Evolutionary conservation across 176 grass and related monocot genomes (phyloP).

Genomic region (Aegilops tauschii): DNA sequence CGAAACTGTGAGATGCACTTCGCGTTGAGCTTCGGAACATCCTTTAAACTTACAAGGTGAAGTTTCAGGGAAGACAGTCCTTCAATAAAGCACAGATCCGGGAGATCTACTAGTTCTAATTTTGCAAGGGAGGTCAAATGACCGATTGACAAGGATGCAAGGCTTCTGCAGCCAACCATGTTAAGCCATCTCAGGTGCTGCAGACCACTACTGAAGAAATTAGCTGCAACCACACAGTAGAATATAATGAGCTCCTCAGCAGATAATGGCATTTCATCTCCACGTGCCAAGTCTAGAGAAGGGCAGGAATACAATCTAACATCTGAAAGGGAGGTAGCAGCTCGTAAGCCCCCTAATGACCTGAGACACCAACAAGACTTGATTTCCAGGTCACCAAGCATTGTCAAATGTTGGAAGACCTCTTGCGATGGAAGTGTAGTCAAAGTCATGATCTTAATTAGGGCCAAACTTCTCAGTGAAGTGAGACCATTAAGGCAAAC

Average conservation of each 20-base stretch:
- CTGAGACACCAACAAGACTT: not conserved
- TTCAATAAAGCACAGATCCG: not conserved
- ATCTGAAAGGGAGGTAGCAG: not conserved
- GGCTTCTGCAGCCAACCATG: not conserved
- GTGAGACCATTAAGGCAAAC: too few relatives aligned
- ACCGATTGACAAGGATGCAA: not conserved
- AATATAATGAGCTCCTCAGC: not conserved
- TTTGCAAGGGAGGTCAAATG: not conserved
- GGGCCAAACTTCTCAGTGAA: accelerated
- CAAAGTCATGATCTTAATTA: too few relatives aligned
- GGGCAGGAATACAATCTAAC: not conserved
- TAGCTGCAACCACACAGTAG: not conserved
- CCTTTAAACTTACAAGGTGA: accelerated
- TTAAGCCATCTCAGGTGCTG: accelerated
- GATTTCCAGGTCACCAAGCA: not conserved
- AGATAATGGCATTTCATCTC: not conserved
- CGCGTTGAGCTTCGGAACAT: not conserved
- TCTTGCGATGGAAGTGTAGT: too few relatives aligned
- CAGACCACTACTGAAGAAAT: not conserved
- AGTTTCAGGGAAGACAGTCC: not conserved
- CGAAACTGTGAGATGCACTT: not conserved
- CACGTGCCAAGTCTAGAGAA: not conserved
- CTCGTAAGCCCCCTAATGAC: not conserved
- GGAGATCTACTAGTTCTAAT: accelerated
- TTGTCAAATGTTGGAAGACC: too few relatives aligned